phyloP scores from a whole-genome alignment of 805 yeast genomes.

The Zygosaccharomyces bisporus region DNA sequence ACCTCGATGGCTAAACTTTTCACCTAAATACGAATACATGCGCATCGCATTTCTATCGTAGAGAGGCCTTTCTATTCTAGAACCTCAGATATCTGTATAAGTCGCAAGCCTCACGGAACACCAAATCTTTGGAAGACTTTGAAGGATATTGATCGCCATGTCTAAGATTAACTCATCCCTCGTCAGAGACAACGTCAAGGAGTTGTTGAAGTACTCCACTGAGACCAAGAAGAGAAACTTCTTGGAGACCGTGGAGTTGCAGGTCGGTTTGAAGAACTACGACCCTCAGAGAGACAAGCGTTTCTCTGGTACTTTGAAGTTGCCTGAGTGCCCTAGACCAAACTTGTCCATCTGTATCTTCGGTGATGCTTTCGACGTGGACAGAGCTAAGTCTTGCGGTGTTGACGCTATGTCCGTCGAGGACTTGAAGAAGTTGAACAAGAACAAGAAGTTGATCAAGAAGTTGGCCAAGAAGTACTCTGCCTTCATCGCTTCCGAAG shows the following conservation, averaged over 20 bases:
- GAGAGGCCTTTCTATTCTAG: background rate
- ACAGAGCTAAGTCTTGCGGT: conserved; percentile 99
- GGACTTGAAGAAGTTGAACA: conserved; percentile 99
- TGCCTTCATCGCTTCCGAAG: conserved; percentile 99
- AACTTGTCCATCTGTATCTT: conserved; percentile 99
- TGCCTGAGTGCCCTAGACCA: conserved; percentile 99
- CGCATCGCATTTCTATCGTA: too few relatives aligned
- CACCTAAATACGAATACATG: background rate
- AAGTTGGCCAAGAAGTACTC: conserved; percentile 99
- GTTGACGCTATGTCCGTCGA: conserved; percentile 99
- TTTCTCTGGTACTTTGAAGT: conserved; percentile 99
- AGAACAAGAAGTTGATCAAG: conserved; percentile 99
- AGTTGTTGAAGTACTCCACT: conserved; percentile 82
- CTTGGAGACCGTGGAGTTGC: conserved; percentile 99
- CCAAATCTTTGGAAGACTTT: conserved; percentile 75
- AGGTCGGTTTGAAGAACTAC: conserved; percentile 99
- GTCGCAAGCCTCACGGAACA: conserved; percentile 53
- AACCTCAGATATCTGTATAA: conserved; percentile 10
- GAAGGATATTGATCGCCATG: conserved; percentile 42
- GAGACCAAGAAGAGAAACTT: conserved; percentile 99
- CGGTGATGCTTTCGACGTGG: conserved; percentile 99
- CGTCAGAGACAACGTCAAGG: conserved; percentile 95
- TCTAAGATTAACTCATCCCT: conserved; percentile 87
- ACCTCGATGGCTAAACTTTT: background rate
- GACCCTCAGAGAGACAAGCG: conserved; percentile 99